phyloP scores from a whole-genome alignment of 2,329 filamentous ascomycete species.

The Talaromyces atroroseus region DNA sequence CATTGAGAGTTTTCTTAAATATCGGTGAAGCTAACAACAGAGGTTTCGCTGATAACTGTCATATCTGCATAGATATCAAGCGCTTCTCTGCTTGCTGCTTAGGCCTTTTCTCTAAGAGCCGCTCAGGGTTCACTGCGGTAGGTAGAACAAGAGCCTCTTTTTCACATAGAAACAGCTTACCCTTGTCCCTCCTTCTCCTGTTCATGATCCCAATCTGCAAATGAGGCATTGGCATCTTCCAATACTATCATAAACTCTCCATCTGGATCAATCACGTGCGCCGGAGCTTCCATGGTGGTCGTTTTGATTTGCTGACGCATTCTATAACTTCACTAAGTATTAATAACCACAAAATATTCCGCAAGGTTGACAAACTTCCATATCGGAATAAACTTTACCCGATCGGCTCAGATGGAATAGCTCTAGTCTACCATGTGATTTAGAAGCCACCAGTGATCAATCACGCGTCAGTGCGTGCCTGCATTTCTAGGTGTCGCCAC shows the following conservation, averaged over 20 bases:
- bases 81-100: background rate
- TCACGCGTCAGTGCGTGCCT: too few relatives aligned
- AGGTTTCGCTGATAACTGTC: constrained; percentile 22
- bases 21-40: constrained; percentile 20
- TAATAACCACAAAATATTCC: background rate
- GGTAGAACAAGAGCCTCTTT: background rate
- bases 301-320: background rate
- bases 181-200: background rate
- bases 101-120: background rate
- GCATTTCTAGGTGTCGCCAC: too few relatives aligned
- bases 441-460: too few relatives aligned
- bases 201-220: background rate
- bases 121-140: background rate
- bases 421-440: background rate
- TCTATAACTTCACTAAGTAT: too few relatives aligned
- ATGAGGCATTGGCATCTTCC: background rate
- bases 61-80: background rate
- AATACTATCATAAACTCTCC: background rate
- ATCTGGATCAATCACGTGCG: background rate
- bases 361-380: background rate
- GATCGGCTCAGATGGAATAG: background rate
- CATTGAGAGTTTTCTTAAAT: constrained; percentile 17
- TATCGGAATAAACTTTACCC: too few relatives aligned
- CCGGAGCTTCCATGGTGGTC: background rate
- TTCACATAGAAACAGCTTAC: background rate